phyloP scores from a whole-genome alignment of 176 grass and related monocot genomes.

The Neostapfia colusana region DNA sequence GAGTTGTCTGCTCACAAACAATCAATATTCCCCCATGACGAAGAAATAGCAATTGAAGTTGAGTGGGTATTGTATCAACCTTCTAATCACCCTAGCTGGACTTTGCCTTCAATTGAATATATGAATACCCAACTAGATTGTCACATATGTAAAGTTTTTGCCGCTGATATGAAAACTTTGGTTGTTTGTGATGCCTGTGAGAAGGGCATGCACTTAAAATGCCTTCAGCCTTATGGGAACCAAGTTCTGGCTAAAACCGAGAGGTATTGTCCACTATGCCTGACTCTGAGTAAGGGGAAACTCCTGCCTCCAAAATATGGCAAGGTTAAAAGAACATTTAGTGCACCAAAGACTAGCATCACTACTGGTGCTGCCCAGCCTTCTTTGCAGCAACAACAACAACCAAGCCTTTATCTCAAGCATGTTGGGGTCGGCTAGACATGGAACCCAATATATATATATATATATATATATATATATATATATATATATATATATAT shows the following conservation, averaged over 20 bases:
- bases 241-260: conserved; percentile 55
- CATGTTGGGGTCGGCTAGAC: no score
- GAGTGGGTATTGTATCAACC: conserved; percentile 42
- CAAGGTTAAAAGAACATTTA: conserved; percentile 59
- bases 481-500: no score
- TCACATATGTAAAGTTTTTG: conserved; percentile 56
- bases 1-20: conserved; percentile 43
- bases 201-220: conserved; percentile 61
- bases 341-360: conserved; percentile 37
- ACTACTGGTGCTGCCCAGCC: conserved; percentile 15
- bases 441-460: no score
- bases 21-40: conserved; percentile 47
- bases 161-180: conserved; percentile 49
- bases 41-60: conserved; percentile 52
- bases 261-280: conserved; percentile 69
- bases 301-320: conserved; percentile 78
- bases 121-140: conserved; percentile 58
- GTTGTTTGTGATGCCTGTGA: conserved; percentile 86
- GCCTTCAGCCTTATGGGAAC: conserved; percentile 48
- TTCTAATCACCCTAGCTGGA: conserved; percentile 51
- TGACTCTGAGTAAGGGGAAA: conserved; percentile 56
- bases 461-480: no score
- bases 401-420: no score
- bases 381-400: no score
- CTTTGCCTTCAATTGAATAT: conserved; percentile 64